phyloP scores from a whole-genome alignment of 1,139 yeast species.

The Pichia sp. region DNA sequence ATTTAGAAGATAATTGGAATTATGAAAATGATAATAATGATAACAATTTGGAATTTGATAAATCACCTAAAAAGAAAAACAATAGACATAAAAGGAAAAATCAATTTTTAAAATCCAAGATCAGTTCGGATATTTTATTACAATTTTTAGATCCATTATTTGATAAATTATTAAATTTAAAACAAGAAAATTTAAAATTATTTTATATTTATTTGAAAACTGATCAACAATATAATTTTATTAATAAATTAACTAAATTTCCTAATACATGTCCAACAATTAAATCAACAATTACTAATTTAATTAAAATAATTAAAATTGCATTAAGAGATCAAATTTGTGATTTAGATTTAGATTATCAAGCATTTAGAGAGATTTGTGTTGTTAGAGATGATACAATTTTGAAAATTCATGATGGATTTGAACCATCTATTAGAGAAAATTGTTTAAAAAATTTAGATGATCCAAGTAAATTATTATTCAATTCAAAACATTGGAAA shows the following conservation, averaged over 20 bases:
- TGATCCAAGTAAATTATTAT: conserved; percentile 31
- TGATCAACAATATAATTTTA: conserved; percentile 23
- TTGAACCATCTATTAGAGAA: conserved; percentile 36
- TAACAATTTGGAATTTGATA: not conserved
- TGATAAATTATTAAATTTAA: conserved; percentile 8
- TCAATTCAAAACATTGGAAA: conserved; percentile 23
- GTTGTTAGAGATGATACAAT: conserved; percentile 20
- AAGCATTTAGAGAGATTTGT: conserved; percentile 28
- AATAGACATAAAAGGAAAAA: not conserved
- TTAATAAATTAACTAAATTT: conserved; percentile 12
- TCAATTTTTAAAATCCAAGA: conserved; percentile 1
- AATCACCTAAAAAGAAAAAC: not conserved
- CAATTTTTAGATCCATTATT: conserved; percentile 23
- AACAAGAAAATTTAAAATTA: conserved; percentile 14
- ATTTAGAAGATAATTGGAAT: conserved; percentile 8
- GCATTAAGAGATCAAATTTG: conserved; percentile 17
- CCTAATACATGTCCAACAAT: conserved; percentile 7
- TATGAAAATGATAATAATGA: conserved; percentile 1
- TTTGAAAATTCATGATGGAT: conserved; percentile 27
- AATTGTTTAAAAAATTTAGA: conserved; percentile 33
- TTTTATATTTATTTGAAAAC: conserved; percentile 18
- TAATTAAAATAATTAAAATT: conserved; percentile 9
- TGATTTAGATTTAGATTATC: conserved; percentile 22
- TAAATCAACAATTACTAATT: conserved; percentile 11
- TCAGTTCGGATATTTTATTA: conserved; percentile 1